These are phyloP conservation scores for Diaporthe batatas DNA, from an alignment of 2,329 filamentous ascomycete genomes.

Conservation along the genomic window DNA sequence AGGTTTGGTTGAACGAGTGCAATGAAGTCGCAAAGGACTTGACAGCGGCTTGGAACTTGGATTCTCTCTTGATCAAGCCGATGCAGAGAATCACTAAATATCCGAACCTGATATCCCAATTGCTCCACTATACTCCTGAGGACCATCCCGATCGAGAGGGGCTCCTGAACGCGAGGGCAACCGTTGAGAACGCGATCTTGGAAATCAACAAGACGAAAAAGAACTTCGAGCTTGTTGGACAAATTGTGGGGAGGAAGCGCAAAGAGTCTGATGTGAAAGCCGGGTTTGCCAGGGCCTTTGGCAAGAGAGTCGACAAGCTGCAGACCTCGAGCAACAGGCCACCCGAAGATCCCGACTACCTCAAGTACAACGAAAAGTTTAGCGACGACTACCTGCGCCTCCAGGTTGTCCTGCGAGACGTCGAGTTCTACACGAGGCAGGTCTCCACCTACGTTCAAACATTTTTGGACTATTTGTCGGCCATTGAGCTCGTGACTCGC, in stretches of 20 bases:
- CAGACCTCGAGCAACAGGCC: constrained; percentile 72
- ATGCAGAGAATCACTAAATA: constrained; percentile 96
- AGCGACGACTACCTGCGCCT: constrained; percentile 92
- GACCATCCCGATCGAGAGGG: constrained; percentile 85
- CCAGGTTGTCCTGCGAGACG: constrained; percentile 91
- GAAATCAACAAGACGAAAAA: constrained; percentile 97
- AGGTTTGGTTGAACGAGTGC: constrained; percentile 93
- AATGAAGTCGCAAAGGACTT: constrained; percentile 92
- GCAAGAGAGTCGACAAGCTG: constrained; percentile 87
- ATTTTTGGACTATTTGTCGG: constrained; percentile 83
- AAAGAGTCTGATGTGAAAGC: constrained; percentile 90
- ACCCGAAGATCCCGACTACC: constrained; percentile 85
- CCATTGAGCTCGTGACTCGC: constrained; percentile 86
- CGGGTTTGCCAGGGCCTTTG: constrained; percentile 90
- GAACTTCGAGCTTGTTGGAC: constrained; percentile 90
- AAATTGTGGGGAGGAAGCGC: constrained; percentile 86
- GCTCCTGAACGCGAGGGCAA: constrained; percentile 67
- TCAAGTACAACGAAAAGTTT: constrained; percentile 86
- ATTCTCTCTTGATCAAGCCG: constrained; percentile 96
- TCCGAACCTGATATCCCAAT: constrained; percentile 83
- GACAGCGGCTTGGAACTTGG: constrained; percentile 93
- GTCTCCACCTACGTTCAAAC: constrained; percentile 83
- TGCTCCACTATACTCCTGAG: constrained; percentile 82
- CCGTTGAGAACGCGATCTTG: constrained; percentile 76
- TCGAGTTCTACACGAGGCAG: constrained; percentile 92